Conservation (phyloP, 805 yeast genomes). For the Suhomyces sp. region DNA sequence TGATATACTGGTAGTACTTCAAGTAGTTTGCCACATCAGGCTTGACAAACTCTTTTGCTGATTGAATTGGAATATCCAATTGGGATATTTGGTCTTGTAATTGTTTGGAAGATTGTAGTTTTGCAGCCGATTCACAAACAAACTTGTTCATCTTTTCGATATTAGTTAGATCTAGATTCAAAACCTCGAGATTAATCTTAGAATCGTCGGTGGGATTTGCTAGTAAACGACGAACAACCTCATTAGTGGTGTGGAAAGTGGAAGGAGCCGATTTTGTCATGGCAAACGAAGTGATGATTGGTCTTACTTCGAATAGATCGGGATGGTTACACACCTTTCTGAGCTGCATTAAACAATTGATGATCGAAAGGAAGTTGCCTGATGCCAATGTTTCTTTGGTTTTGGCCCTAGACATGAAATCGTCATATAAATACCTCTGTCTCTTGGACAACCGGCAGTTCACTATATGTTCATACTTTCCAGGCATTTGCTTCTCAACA, state of each 20-base stretch:
- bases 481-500: constrained; percentile 99
- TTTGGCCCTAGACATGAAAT: constrained; percentile 94
- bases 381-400: constrained; percentile 91
- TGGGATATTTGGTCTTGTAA: constrained; percentile 44
- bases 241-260: constrained; percentile 37
- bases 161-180: constrained; percentile 58
- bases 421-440: constrained; percentile 89
- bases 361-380: constrained; percentile 91
- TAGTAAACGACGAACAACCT: constrained; percentile 17
- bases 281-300: constrained; percentile 86
- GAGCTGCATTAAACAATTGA: constrained; percentile 95
- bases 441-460: constrained; percentile 90
- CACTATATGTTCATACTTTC: constrained; percentile 90
- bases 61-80: constrained; percentile 37
- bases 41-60: constrained; percentile 18
- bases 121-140: constrained; percentile 42
- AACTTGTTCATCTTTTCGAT: constrained; percentile 46
- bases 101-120: constrained; percentile 46
- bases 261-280: constrained; percentile 62
- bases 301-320: constrained; percentile 92
- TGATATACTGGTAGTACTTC: constrained; percentile 57
- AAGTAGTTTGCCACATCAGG: constrained; percentile 39
- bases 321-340: constrained; percentile 98
- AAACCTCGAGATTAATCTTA: constrained; percentile 47
- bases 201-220: constrained; percentile 13